These are phyloP conservation scores for Hibiscus tridactylites DNA, from an alignment of 345 rosid species.

Conservation along the genomic window DNA sequence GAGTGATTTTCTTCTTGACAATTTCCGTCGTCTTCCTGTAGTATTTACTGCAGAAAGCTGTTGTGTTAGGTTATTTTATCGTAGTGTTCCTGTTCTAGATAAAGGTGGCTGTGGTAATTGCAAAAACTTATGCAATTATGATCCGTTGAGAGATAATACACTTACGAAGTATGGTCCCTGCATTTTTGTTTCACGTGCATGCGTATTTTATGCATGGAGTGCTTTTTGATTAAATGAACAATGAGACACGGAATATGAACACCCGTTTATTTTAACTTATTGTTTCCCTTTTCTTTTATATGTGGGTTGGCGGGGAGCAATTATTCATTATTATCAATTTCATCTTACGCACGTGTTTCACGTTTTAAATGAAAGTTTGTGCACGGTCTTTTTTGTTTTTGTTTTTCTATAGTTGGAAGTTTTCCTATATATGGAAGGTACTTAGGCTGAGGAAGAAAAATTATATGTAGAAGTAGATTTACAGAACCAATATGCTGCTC, in stretches of 20 bases:
- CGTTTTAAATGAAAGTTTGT: background rate
- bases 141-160: background rate
- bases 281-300: background rate
- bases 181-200: background rate
- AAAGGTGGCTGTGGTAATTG: background rate
- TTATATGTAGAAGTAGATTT: background rate
- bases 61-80: background rate
- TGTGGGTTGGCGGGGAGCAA: background rate
- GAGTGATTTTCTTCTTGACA: background rate
- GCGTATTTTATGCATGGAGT: background rate
- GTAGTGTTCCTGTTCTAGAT: background rate
- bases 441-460: background rate
- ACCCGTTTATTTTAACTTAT: background rate
- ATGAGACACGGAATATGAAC: background rate
- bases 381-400: background rate
- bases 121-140: background rate
- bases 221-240: background rate
- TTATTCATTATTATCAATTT: background rate
- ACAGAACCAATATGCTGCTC: background rate
- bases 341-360: conserved; percentile 2
- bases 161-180: background rate
- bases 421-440: conserved; percentile 1
- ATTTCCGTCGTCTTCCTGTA: background rate
- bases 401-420: background rate
- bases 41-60: background rate